These are phyloP conservation scores for Hypoxylon lenormandii DNA, from an alignment of 495 filamentous ascomycete species.

Conservation along the genomic window DNA sequence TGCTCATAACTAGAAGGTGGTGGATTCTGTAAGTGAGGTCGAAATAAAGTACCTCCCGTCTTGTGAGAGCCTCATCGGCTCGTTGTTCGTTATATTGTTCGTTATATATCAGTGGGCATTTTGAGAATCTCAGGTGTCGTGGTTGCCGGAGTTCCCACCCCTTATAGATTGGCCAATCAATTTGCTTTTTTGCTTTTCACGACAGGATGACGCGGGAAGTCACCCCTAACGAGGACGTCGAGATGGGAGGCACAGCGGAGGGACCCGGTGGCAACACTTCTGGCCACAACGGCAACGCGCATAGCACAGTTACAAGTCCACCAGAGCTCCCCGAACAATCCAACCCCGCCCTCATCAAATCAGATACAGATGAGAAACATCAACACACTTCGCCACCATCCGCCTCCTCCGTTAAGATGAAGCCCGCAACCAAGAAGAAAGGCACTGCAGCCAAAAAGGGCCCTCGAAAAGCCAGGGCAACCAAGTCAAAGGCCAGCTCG, in stretches of 20 bases:
- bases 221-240: slow-evolving; percentile 27
- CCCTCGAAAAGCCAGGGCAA: slow-evolving; percentile 45
- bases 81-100: no score
- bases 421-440: slow-evolving; percentile 56
- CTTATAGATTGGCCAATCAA: slow-evolving; percentile 33
- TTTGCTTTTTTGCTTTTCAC: slow-evolving; percentile 22
- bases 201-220: slow-evolving; percentile 20
- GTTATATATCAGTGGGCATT: no score
- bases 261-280: slow-evolving; percentile 16
- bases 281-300: slow-evolving; percentile 21
- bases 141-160: no score
- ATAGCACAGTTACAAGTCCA: slow-evolving; percentile 2
- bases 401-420: slow-evolving; percentile 43
- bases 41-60: neutral
- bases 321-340: slow-evolving; percentile 13
- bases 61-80: slow-evolving; percentile 1
- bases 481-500: slow-evolving; percentile 36
- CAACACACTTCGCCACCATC: slow-evolving; percentile 34
- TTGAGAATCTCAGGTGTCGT: no score
- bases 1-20: slow-evolving; percentile 14
- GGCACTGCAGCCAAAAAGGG: slow-evolving; percentile 59
- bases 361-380: slow-evolving; percentile 39
- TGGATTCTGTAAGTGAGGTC: slow-evolving; percentile 18
- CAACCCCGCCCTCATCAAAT: slow-evolving; percentile 30
- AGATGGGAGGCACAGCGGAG: slow-evolving; percentile 37